phyloP scores from a whole-genome alignment of 805 yeast species.

The Ogataea wickerhamii region DNA sequence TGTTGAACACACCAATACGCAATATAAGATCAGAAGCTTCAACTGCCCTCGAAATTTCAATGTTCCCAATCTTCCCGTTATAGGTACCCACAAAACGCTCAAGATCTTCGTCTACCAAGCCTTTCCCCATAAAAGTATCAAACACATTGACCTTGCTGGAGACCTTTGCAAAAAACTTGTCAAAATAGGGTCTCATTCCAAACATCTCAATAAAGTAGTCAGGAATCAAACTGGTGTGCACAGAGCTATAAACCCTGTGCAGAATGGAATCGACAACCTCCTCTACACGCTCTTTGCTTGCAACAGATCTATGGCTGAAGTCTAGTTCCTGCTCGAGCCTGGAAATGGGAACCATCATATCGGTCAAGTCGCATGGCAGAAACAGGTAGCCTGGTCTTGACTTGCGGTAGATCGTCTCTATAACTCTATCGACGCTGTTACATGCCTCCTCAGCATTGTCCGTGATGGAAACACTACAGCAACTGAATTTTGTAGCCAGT shows the following conservation, averaged over 20 bases:
- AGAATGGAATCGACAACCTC: constrained; percentile 33
- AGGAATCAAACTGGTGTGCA: constrained; percentile 38
- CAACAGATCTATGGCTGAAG: constrained; percentile 20
- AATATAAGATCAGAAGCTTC: constrained; percentile 66
- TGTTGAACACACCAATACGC: constrained; percentile 60
- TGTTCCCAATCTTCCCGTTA: constrained; percentile 32
- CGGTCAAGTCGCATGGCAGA: constrained; percentile 67
- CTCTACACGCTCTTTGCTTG: constrained; percentile 16
- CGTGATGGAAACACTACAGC: constrained; percentile 48
- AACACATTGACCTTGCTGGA: constrained; percentile 38
- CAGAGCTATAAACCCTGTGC: constrained; percentile 33
- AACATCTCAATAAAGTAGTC: constrained; percentile 42
- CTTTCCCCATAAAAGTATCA: constrained; percentile 39
- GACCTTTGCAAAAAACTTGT: constrained; percentile 28
- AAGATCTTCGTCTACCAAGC: constrained; percentile 36
- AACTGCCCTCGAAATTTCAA: constrained; percentile 32
- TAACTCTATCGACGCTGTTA: constrained; percentile 66
- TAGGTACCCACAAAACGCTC: constrained; percentile 46
- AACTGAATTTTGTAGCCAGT: constrained; percentile 53
- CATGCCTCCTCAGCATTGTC: constrained; percentile 45
- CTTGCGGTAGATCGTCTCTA: constrained; percentile 49
- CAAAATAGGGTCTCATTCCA: constrained; percentile 32
- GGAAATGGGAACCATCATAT: constrained; percentile 43
- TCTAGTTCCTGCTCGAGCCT: constrained; percentile 33
- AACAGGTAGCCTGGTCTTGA: constrained; percentile 83